Conservation (phyloP, 768 basidiomycete genomes). For the Amanita fuliginea region DNA sequence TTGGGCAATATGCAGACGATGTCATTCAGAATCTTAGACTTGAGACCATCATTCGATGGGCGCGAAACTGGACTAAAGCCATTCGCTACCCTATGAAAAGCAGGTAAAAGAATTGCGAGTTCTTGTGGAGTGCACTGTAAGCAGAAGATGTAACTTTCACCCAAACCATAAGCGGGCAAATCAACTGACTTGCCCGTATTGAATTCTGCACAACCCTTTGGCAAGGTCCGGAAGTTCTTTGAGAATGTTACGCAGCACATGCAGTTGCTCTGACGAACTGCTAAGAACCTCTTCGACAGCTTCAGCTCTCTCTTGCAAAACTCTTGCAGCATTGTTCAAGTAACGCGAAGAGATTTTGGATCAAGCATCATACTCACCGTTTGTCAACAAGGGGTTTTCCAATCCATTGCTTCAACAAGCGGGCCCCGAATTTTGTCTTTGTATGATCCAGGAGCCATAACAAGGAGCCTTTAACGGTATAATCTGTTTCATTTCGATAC, state of each 20-base stretch:
- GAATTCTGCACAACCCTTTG: constrained; percentile 77
- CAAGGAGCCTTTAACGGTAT: constrained; percentile 61
- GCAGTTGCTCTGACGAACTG: constrained; percentile 50
- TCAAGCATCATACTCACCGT: constrained; percentile 26
- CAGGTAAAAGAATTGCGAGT: constrained; percentile 60
- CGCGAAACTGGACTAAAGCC: constrained; percentile 42
- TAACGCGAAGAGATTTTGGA: neutral
- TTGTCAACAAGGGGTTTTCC: constrained; percentile 74
- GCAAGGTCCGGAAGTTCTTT: constrained; percentile 79
- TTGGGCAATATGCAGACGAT: constrained; percentile 61
- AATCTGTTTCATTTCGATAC: constrained; percentile 85
- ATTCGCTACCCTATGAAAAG: constrained; percentile 59
- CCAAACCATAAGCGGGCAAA: neutral
- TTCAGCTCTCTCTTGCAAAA: constrained; percentile 65
- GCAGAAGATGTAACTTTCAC: neutral
- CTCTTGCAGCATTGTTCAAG: constrained; percentile 25
- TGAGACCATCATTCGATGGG: constrained; percentile 43
- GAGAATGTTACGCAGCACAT: constrained; percentile 57
- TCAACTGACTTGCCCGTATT: constrained; percentile 77
- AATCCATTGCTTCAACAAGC: constrained; percentile 78
- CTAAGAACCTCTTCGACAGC: constrained; percentile 75
- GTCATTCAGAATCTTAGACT: constrained; percentile 55
- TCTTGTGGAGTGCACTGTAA: constrained; percentile 75
- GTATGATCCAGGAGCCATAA: constrained; percentile 83
- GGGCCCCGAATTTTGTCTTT: constrained; percentile 79